Conservation (phyloP, 805 yeast species). For the Cyberlindnera sargentensis region DNA sequence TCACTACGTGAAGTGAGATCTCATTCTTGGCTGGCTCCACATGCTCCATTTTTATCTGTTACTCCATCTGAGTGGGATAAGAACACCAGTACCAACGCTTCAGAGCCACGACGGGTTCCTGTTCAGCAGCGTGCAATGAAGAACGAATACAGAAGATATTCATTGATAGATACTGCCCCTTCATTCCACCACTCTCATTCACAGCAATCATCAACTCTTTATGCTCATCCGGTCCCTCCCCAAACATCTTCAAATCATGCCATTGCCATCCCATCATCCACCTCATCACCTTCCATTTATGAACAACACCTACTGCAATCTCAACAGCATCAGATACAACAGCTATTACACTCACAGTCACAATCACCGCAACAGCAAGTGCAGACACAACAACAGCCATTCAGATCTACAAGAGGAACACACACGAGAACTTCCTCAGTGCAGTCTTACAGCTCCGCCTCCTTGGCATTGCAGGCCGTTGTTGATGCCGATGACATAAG, state of each 20-base stretch:
- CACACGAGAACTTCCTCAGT: conserved; percentile 35
- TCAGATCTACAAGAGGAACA: conserved; percentile 12
- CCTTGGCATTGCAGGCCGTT: conserved; percentile 65
- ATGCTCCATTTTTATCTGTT: conserved; percentile 73
- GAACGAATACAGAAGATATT: conserved; percentile 30
- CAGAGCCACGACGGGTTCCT: conserved; percentile 27
- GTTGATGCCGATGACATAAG: conserved; percentile 50
- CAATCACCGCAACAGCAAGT: no score
- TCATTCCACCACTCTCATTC: conserved; percentile 31
- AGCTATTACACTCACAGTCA: no score
- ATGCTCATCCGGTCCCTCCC: conserved; percentile 56
- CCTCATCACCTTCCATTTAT: conserved; percentile 25
- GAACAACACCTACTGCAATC: conserved; percentile 7
- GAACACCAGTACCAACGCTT: conserved; percentile 25
- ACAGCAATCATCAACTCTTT: conserved; percentile 22
- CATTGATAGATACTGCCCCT: conserved; percentile 36
- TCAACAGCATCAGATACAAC: no score
- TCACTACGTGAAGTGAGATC: conserved; percentile 60
- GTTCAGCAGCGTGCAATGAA: conserved; percentile 14
- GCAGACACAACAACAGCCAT: neutral
- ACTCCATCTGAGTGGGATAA: conserved; percentile 89
- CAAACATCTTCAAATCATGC: conserved; percentile 62
- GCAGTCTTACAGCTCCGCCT: conserved; percentile 45
- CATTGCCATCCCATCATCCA: conserved; percentile 37
- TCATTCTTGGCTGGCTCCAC: conserved; percentile 87